A percentile compares a stretch with the other conserved stretches of the same genome.
phyloP scores from a whole-genome alignment of 352 stramenopile genomes.

The Phytophthora foliorum region DNA sequence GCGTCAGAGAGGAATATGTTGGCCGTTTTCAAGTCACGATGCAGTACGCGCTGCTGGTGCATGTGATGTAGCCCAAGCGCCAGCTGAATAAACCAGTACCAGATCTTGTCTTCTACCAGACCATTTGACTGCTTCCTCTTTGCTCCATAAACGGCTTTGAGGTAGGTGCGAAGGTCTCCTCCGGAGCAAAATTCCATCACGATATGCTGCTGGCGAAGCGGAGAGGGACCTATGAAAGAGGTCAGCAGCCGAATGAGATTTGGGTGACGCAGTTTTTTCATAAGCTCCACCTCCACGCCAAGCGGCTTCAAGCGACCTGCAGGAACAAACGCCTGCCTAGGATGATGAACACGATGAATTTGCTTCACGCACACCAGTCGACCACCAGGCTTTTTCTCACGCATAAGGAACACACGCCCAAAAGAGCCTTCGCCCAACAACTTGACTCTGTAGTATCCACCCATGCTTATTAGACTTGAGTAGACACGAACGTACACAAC shows the following conservation, averaged over 20 bases:
- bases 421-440: conserved; percentile 92
- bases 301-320: conserved; percentile 9
- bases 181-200: conserved; percentile 95
- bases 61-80: conserved; percentile 91
- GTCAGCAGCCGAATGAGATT: conserved; percentile 94
- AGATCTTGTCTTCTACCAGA: conserved; percentile 76
- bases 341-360: conserved; percentile 63
- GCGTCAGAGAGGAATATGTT: conserved; percentile 84
- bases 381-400: conserved; percentile 70
- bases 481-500: neutral
- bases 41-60: conserved; percentile 80
- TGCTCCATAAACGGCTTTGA: conserved; percentile 30
- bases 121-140: neutral
- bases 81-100: conserved; percentile 94
- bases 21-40: conserved; percentile 94
- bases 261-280: conserved; percentile 89
- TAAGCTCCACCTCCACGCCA: conserved; percentile 66
- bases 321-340: conserved; percentile 2
- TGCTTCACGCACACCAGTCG: conserved; percentile 91
- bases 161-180: conserved; percentile 55
- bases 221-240: conserved; percentile 42
- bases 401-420: conserved; percentile 91
- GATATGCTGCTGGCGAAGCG: conserved; percentile 67
- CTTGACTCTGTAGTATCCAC: conserved; percentile 45
- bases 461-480: neutral